Base-by-base conservation (phyloP, 2,329 filamentous ascomycete species). In the Cryphonectria nitschkei region DNA sequence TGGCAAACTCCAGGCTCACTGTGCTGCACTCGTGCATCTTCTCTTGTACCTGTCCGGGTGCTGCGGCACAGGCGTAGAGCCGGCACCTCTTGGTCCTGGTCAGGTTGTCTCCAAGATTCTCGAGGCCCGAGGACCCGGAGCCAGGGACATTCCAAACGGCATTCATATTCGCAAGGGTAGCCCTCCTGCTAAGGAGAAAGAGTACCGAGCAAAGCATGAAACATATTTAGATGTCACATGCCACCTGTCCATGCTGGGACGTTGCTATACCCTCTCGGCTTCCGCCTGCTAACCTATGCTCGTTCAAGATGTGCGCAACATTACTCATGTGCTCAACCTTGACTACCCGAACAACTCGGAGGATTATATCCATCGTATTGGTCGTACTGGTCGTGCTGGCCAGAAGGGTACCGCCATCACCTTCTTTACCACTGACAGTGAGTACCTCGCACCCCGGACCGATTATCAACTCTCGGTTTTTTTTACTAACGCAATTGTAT, bases 321-420 rank as follows among this genome's bases (percentile, higher is more conserved):
- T 99, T 87, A 98, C 96, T 85, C 96, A 99, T 87, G 96, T 99
- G 85, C 89, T 99, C 86, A 98, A 98, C 91, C 98, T 98, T 93
- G 96, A 98, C 83, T 98, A 98, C 85, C 95, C 95, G 83, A 98
- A 98, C 88, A 98, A 98, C 84, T 90, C 96, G 79, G 96, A 99
- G 86, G 95, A 98, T 81, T 98, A 98, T 80, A 97, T 98, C 77
- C 96, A 98, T 81, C 93, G 96, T 82, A 96, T 95, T 82, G 96
- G 96, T 79, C 93, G 96, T 85, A 98, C 96, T 78, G 95, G 96
- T 78, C 93, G 95, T 87, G 95, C 96, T 80, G 96, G 96, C 85
- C 92, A 92, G 79, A 93, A 92, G 75, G 96, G 96, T 85, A 98
- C 95, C 78, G 96, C 96, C 81, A 98, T 98, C 80, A 98, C 96